Percentiles rank a stretch among this genome's conserved stretches.
phyloP scores from a whole-genome alignment of 2,329 filamentous ascomycete species.

The Cryphonectria radicalis region DNA sequence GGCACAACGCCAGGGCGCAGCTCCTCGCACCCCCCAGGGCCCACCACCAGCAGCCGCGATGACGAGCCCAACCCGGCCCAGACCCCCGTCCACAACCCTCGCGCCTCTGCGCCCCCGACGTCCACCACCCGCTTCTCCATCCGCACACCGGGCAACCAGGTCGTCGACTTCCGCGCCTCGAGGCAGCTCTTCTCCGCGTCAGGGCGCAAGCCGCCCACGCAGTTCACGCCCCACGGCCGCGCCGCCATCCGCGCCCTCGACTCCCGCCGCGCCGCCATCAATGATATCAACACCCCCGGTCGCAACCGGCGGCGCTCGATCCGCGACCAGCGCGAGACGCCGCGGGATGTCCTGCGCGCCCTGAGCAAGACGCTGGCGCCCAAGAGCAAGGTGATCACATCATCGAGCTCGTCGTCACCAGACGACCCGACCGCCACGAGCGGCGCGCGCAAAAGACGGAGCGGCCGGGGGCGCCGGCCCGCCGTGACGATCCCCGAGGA shows the following conservation, averaged over 20 bases:
- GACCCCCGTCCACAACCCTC: slow-evolving; percentile 15
- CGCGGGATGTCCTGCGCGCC: slow-evolving; percentile 56
- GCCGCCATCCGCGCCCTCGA: slow-evolving; percentile 63
- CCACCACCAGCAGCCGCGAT: background rate
- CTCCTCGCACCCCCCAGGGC: slow-evolving; percentile 24
- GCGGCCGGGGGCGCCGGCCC: slow-evolving; percentile 31
- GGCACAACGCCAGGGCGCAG: slow-evolving; percentile 25
- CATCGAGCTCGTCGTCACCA: slow-evolving; percentile 48
- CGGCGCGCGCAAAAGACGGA: slow-evolving; percentile 30
- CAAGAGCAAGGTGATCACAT: slow-evolving; percentile 48
- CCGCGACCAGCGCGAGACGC: slow-evolving; percentile 60
- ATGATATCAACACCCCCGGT: slow-evolving; percentile 64
- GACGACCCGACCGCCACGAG: slow-evolving; percentile 27
- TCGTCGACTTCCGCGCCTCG: slow-evolving; percentile 38
- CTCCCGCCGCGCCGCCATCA: slow-evolving; percentile 60
- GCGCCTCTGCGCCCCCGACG: slow-evolving; percentile 41
- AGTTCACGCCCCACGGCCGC: slow-evolving; percentile 61
- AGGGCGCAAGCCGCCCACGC: slow-evolving; percentile 38
- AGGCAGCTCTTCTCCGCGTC: slow-evolving; percentile 51
- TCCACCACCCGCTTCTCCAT: slow-evolving; percentile 44
- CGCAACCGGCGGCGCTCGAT: slow-evolving; percentile 61
- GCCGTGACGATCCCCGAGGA: slow-evolving; percentile 39
- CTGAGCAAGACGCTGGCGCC: slow-evolving; percentile 60
- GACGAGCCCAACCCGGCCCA: background rate
- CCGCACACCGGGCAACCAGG: slow-evolving; percentile 48